Evolutionary conservation across 352 stramenopile genomes (phyloP), one percentile per base, ranked within the genome.

Genomic region (Pythium monospermum): DNA sequence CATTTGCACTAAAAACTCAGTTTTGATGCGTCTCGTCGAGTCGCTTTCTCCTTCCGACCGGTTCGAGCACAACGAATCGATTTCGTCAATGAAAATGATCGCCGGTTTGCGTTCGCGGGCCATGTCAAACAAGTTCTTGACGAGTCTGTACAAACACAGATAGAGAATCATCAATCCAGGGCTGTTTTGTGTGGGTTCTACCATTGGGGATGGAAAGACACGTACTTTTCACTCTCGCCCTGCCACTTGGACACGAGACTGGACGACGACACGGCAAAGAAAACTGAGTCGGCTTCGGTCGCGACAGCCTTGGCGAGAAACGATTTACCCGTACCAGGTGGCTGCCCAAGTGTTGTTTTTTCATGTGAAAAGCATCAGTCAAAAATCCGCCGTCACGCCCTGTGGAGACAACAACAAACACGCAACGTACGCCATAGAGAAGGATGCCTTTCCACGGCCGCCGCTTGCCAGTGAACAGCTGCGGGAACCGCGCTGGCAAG

Each of bases 111-210:
- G 91, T 57, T 98, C 90, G 25, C 96, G 87, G 4, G 96, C 96
- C 88, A 99, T 97, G 50, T 98, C 91, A 67, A 99, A 99, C 12
- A 99, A 75, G 51, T 98, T 98, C 56, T 98, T 96, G 32, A 99
- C 96, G 31, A 99, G 73, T 45, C 91, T 94, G 32, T 11, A 46
- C 32, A 59, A 11, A 27, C 2, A 40, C 3, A 36, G 32, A 47
- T 21, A 25, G 32, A 31, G 26, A 25, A 28, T n/a, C 7, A n/a
- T n/a, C n/a, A n/a, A n/a, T n/a, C n/a, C n/a, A n/a, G n/a, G n/a
- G 10, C 13, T 19, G 7, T 7, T 10, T 40, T 40, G n/a, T n/a
- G n/a, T n/a, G n/a, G n/a, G n/a, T n/a, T n/a, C n/a, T n/a, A n/a
- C n/a, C n/a, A n/a, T n/a, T n/a, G n/a, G n/a, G n/a, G n/a, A n/a